Evolutionary conservation across 805 yeast genomes (phyloP).

Genomic region (Saccharomycopsis vini): DNA sequence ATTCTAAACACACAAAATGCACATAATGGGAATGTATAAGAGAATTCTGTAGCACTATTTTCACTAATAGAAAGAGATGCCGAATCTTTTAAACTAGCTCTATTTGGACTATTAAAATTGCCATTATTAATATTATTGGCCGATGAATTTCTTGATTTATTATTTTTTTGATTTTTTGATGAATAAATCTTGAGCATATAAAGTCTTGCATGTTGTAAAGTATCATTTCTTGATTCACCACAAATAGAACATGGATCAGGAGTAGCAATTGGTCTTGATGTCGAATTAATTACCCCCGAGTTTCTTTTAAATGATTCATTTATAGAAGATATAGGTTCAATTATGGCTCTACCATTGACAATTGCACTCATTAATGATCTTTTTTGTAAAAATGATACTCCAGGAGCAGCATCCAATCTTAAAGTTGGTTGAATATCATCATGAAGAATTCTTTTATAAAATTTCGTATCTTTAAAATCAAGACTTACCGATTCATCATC

Average conservation of each 20-base stretch:
- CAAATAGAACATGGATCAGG: conserved; percentile 73
- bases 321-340: conserved; percentile 80
- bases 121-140: neutral
- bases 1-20: conserved; percentile 71
- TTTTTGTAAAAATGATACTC: conserved; percentile 52
- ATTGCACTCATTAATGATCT: conserved; percentile 56
- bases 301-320: conserved; percentile 45
- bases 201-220: conserved; percentile 68
- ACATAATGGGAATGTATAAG: conserved; percentile 59
- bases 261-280: conserved; percentile 54
- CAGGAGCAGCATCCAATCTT: conserved; percentile 54
- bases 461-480: conserved; percentile 35
- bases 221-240: conserved; percentile 66
- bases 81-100: neutral
- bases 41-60: conserved; percentile 24
- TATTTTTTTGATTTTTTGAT: conserved; percentile 24
- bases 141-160: conserved; percentile 18
- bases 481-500: conserved; percentile 1
- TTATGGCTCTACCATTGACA: conserved; percentile 69
- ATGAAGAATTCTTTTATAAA: conserved; percentile 52
- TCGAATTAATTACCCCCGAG: conserved; percentile 13
- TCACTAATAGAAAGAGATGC: neutral
- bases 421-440: conserved; percentile 74
- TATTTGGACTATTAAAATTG: neutral
- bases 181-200: conserved; percentile 52